Conservation (phyloP, 768 basidiomycete genomes). For the Albatrellus ellisii region DNA sequence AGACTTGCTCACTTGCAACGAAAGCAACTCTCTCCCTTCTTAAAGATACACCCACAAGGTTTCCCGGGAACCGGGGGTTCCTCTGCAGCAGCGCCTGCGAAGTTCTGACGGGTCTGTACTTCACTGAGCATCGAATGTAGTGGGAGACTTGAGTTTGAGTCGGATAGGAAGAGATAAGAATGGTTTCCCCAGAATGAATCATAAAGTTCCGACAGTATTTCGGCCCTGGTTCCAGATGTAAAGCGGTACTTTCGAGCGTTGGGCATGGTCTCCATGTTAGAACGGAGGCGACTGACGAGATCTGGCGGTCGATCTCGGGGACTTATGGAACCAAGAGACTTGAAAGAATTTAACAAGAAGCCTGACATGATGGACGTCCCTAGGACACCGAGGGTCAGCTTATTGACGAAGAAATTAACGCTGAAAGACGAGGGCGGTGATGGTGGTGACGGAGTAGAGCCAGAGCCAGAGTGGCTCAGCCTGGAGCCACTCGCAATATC, state of each 20-base stretch:
- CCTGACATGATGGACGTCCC: slow-evolving; percentile 24
- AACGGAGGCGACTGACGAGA: slow-evolving; percentile 59
- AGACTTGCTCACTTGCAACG: slow-evolving; percentile 69
- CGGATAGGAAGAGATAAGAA: slow-evolving; percentile 58
- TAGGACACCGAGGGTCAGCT: slow-evolving; percentile 1
- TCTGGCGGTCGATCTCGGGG: slow-evolving; percentile 44
- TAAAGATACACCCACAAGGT: slow-evolving; percentile 77
- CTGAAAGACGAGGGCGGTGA: background rate
- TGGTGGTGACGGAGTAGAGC: background rate
- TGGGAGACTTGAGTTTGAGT: slow-evolving; percentile 47
- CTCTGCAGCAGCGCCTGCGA: slow-evolving; percentile 45
- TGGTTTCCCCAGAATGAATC: slow-evolving; percentile 74
- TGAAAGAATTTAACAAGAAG: slow-evolving; percentile 33
- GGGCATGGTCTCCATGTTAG: slow-evolving; percentile 71
- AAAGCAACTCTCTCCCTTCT: slow-evolving; percentile 86
- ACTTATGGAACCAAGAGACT: slow-evolving; percentile 40
- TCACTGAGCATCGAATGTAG: slow-evolving; percentile 54
- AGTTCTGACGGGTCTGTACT: slow-evolving; percentile 46
- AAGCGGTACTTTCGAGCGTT: slow-evolving; percentile 68
- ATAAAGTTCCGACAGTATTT: slow-evolving; percentile 74
- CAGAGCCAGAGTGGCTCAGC: too few species aligned
- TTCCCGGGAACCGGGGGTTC: slow-evolving; percentile 52
- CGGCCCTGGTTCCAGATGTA: slow-evolving; percentile 58
- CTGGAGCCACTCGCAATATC: too few species aligned
- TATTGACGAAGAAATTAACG: background rate